Evolutionary conservation across 2,329 filamentous ascomycete genomes (phyloP), one percentile per base, ranked within the genome.

Genomic region (Xylaria polymorpha): DNA sequence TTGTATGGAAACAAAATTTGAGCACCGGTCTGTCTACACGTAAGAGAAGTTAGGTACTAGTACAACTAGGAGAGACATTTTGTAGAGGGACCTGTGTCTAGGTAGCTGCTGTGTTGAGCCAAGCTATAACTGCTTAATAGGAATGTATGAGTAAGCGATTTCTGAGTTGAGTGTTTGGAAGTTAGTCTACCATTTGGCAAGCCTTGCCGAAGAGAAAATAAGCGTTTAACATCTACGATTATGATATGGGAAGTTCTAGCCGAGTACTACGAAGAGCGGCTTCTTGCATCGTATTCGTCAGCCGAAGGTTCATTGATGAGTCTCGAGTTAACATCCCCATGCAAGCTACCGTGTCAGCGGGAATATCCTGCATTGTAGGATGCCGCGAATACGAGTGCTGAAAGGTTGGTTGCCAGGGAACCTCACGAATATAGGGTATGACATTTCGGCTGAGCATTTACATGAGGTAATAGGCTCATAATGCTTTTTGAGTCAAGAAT

Each of bases 321-420:
- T 22, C 14, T 39, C 32, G 35, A 56, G 35, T 56, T 56, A 32
- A 20, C 4, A 56, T 56, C 18, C 32, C 29, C 20, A 55, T 56
- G 53, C 35, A 12, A 56, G 53, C 53, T 56, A 32, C 53, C n/a
- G 53, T 22, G 32, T 39, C 18, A 53, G 50, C 50, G 29, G 29
- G 29, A 35, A 32, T 39, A 14, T 37, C 14, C 29, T 55, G 29
- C n/a, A 9, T 53, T 10, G 10, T 22, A 39, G n/a, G 53, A 15
- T 56, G 6, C 35, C 35, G n/a, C 32, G 32, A 56, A 56, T 39
- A 56, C 53, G 53, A 56, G n/a, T 15, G 7, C 20, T 56, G n/a
- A 22, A 39, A 56, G 32, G 35, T 22, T 39, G 32, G 18, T 55
- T 37, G 14, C 51, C 32, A 10, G 29, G 51, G 12, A 22, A 10